Evolutionary conservation across 1,139 yeast genomes (phyloP).

Genomic region (Geotrichum phurueaensis): DNA sequence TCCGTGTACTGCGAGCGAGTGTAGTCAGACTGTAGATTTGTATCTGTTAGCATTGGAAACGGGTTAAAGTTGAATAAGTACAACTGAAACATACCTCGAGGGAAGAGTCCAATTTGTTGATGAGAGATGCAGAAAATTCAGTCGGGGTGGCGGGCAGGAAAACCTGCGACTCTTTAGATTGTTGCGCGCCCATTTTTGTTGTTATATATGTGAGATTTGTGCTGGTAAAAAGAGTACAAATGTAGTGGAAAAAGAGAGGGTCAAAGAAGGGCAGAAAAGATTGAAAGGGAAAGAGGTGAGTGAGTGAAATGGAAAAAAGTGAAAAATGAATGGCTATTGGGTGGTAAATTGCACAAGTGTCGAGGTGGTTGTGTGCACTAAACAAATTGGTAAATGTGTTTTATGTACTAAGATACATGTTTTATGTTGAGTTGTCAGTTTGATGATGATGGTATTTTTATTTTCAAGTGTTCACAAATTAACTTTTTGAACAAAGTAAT

Average conservation of each 20-base stretch:
- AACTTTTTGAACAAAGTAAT: neutral
- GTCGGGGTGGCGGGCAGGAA: constrained; percentile 60
- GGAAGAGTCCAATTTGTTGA: constrained; percentile 65
- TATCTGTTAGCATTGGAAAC: neutral
- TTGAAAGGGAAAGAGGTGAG: neutral
- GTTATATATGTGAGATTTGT: neutral
- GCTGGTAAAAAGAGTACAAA: neutral
- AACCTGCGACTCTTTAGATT: constrained; percentile 25
- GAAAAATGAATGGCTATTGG: neutral
- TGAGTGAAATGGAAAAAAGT: neutral
- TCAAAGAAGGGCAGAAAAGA: neutral
- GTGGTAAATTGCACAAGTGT: neutral
- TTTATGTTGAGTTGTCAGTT: too few species aligned
- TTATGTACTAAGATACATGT: neutral
- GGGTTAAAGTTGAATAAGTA: neutral
- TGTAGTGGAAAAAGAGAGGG: neutral
- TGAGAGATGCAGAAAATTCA: constrained; percentile 62
- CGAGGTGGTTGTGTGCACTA: neutral
- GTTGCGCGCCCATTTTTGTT: constrained; percentile 19
- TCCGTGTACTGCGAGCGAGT: constrained; percentile 77
- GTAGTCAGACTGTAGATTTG: constrained; percentile 54
- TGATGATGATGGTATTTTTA: too few species aligned
- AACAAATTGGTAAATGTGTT: neutral
- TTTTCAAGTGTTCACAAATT: too few species aligned
- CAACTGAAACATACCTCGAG: constrained; percentile 47